A percentile compares a stretch with the other conserved stretches of the same genome.
These are phyloP conservation scores for Xylariaceae sp. DNA, from an alignment of 2,329 filamentous ascomycete genomes.

Conservation along the genomic window DNA sequence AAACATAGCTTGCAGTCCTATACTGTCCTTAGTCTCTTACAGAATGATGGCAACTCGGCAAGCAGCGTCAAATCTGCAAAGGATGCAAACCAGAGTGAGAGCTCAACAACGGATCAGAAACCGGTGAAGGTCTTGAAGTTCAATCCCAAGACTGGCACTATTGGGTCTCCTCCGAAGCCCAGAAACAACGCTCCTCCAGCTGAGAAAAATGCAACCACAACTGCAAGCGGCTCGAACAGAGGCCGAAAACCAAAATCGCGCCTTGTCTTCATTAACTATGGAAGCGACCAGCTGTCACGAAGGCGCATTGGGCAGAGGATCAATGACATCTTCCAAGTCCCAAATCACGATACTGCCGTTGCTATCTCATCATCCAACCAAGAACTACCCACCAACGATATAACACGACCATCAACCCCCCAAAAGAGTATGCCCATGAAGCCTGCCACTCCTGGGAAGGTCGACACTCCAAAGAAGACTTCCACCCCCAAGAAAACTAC, in stretches of 20 bases:
- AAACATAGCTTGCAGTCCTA: background rate
- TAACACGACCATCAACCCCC: background rate
- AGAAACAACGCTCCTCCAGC: conserved; percentile 32
- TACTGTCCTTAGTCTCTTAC: too few species aligned
- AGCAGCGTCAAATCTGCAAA: background rate
- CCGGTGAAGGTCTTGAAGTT: conserved; percentile 50
- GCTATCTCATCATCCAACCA: too few species aligned
- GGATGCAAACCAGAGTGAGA: background rate
- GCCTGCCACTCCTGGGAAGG: background rate
- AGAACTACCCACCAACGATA: too few species aligned
- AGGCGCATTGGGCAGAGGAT: conserved; percentile 56
- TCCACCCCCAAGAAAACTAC: conserved; percentile 17
- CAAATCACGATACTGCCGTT: too few species aligned
- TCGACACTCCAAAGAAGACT: background rate
- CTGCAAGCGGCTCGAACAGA: conserved; percentile 23
- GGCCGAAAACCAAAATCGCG: conserved; percentile 34
- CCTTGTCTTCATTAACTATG: conserved; percentile 58
- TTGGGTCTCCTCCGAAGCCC: conserved; percentile 55
- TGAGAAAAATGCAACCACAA: conserved; percentile 1
- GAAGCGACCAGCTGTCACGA: conserved; percentile 39
- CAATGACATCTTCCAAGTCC: conserved; percentile 50
- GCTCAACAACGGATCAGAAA: conserved; percentile 20
- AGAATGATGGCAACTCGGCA: too few species aligned
- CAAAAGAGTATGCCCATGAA: background rate
- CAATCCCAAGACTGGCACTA: conserved; percentile 57